Evolutionary conservation across 2,329 filamentous ascomycete species (phyloP), one percentile per base, ranked within the genome.

Genomic region (Trichoderma sp.): DNA sequence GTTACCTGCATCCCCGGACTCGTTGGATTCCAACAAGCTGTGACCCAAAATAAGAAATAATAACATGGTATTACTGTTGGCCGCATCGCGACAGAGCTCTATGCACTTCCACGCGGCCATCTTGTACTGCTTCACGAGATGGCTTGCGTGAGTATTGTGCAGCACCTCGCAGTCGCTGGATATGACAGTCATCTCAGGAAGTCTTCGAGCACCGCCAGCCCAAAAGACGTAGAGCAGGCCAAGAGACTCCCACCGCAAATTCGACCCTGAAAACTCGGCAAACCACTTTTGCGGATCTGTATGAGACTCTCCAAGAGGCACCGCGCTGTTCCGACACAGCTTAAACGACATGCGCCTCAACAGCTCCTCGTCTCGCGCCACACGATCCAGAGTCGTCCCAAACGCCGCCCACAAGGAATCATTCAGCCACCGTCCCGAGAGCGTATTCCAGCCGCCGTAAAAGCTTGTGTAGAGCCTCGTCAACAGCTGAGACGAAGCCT

Each of bases 241-340:
- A 1, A 88, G 75, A 0, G 84, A 83, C 68, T 88, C 86, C 86
- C 86, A 88, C 0, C 86, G 82, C 29, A 85, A 78, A 14, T 82
- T 83, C 0, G 77, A 75, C 0, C 85, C 85, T 0, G 80, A 81
- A 71, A 87, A 85, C 50, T 85, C 83, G 2, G 77, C 79, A 1
- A 84, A 77, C 85, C 85, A 88, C 16, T 78, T 78, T 3, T 83
- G 77, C 0, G 83, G 77, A n/a, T 82, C 80, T 0, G 79, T 75
- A 9, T 84, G 81, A 0, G 83, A 79, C 12, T 87, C 85, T 0
- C 77, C 77, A 8, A 86, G 79, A 0, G 83, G 82, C 4, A 78
- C 80, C 0, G 81, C 77, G 0, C 85, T 85, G 66, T 87, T 87
- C 27, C 77, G 74, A 71, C 82, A 86, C 11, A 87, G 76, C 3